Conservation (phyloP, 192 early-diverging fungal species). For the Backusella tuberculispora region DNA sequence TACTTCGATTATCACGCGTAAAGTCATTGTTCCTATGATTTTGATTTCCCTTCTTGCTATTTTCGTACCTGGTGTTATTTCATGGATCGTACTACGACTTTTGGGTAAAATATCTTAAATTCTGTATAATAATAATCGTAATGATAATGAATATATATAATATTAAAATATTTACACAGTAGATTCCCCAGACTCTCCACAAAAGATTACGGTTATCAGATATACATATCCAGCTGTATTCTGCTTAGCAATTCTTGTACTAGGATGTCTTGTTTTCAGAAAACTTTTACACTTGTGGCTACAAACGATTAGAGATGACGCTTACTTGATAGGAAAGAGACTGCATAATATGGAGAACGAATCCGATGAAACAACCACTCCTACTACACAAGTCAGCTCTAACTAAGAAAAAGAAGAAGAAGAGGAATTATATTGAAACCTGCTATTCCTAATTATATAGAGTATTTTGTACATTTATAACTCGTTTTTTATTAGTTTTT, state of each 20-base stretch:
- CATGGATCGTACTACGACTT: constrained; percentile 33
- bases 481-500: constrained; percentile 4
- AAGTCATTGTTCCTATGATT: constrained; percentile 45
- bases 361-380: not conserved
- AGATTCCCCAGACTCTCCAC: constrained; percentile 18
- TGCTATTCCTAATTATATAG: not conserved
- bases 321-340: constrained; percentile 82
- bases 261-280: constrained; percentile 35
- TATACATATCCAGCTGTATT: constrained; percentile 47
- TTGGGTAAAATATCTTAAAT: constrained; percentile 32
- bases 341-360: constrained; percentile 75
- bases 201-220: constrained; percentile 8
- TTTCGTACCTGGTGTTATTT: constrained; percentile 41
- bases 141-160: constrained; percentile 4
- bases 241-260: constrained; percentile 33
- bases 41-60: constrained; percentile 35
- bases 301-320: constrained; percentile 77
- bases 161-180: constrained; percentile 5
- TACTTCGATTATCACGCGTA: constrained; percentile 33
- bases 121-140: not conserved
- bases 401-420: not conserved
- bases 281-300: constrained; percentile 70
- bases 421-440: not conserved
- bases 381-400: not conserved
- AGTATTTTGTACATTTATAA: constrained; percentile 17